These are phyloP conservation scores for Cutaneotrichosporon dermatis DNA, from an alignment of 1,284 basidiomycete species.

Conservation along the genomic window DNA sequence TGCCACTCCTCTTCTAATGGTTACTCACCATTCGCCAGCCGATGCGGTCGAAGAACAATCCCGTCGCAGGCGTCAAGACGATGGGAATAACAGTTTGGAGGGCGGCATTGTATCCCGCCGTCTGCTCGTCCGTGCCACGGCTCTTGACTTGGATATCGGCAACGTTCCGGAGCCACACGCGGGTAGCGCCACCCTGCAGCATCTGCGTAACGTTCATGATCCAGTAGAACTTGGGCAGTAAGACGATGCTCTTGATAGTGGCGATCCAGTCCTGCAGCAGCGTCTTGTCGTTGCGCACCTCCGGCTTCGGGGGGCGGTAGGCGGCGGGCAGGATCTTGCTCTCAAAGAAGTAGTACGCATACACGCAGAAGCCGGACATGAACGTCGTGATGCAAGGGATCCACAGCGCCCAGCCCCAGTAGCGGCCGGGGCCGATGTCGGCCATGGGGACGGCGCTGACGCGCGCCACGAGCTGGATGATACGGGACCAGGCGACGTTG, in stretches of 20 bases:
- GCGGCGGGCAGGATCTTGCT: conserved; percentile 22
- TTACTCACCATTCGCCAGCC: conserved; percentile 40
- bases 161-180: conserved; percentile 47
- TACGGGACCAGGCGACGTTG: conserved; percentile 36
- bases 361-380: conserved; percentile 8
- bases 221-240: conserved; percentile 38
- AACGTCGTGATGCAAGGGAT: conserved; percentile 12
- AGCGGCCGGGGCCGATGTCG: conserved; percentile 25
- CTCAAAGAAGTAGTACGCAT: conserved; percentile 44
- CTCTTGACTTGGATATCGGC: conserved; percentile 50
- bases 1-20: neutral
- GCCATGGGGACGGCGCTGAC: conserved; percentile 37
- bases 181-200: conserved; percentile 46
- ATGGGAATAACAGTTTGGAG: conserved; percentile 50
- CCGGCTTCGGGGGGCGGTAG: conserved; percentile 11
- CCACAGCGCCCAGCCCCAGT: conserved; percentile 43
- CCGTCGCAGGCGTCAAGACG: conserved; percentile 47
- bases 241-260: conserved; percentile 4
- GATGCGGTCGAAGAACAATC: conserved; percentile 41
- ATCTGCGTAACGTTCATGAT: conserved; percentile 28
- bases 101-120: conserved; percentile 50
- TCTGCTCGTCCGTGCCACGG: conserved; percentile 42
- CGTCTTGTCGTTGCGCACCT: conserved; percentile 9
- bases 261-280: conserved; percentile 10
- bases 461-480: conserved; percentile 32